Percentiles rank a stretch among this genome's conserved stretches.
These are phyloP conservation scores for Penicillium dipodomyicola DNA, from an alignment of 495 filamentous ascomycete genomes.

Conservation along the genomic window DNA sequence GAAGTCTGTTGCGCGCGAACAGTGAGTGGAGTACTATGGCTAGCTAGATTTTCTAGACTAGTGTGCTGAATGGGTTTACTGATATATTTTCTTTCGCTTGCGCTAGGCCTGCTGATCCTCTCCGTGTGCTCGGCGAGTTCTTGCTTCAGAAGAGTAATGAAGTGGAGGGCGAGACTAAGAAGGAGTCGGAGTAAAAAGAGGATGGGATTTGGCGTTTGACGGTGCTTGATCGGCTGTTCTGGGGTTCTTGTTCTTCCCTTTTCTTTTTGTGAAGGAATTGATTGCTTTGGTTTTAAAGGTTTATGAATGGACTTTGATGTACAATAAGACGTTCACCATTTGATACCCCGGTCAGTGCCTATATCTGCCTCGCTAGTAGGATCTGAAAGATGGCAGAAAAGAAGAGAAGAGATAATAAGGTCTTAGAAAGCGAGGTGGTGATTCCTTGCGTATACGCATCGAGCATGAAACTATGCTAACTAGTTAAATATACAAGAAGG, in stretches of 20 bases:
- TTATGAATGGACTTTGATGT: not conserved
- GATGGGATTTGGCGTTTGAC: not conserved
- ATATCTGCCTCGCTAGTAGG: not conserved
- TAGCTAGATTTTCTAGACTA: not conserved
- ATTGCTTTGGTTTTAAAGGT: not conserved
- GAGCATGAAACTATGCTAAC: too few species aligned
- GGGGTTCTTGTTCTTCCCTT: not conserved
- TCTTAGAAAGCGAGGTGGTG: not conserved
- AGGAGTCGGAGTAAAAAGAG: constrained; percentile 15
- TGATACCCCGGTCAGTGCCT: constrained; percentile 7
- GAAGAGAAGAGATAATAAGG: too few species aligned
- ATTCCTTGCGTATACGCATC: not conserved
- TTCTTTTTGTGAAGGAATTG: not conserved
- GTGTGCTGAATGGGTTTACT: not conserved
- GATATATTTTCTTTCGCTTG: not conserved
- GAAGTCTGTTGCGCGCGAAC: constrained; percentile 80
- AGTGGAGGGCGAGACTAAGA: constrained; percentile 47
- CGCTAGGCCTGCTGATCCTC: constrained; percentile 69
- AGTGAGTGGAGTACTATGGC: constrained; percentile 54
- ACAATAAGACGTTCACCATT: not conserved
- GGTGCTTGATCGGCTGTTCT: not conserved
- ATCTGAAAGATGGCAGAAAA: not conserved
- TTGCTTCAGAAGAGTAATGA: constrained; percentile 80
- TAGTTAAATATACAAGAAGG: too few species aligned
- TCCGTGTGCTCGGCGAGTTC: constrained; percentile 83